phyloP scores from a whole-genome alignment of 2,329 filamentous ascomycete genomes.

The Thielaviopsis ethacetica region DNA sequence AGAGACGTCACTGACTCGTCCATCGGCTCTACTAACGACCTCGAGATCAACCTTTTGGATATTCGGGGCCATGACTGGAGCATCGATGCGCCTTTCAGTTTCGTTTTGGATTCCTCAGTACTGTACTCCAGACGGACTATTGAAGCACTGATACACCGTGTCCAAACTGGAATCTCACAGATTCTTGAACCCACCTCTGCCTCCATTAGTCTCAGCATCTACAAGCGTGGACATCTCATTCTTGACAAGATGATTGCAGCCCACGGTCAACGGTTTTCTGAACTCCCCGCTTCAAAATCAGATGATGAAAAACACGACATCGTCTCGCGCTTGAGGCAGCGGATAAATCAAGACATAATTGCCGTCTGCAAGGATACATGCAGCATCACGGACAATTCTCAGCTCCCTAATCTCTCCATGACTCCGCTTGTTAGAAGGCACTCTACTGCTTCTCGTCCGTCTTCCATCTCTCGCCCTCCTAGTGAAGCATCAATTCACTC shows the following conservation, averaged over 20 bases:
- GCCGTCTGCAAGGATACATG: constrained; percentile 36
- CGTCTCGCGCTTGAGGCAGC: constrained; percentile 25
- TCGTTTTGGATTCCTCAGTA: constrained; percentile 25
- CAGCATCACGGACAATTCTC: constrained; percentile 20
- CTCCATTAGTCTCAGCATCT: constrained; percentile 29
- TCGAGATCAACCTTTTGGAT: constrained; percentile 31
- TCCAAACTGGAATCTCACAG: constrained; percentile 33
- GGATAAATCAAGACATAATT: constrained; percentile 31
- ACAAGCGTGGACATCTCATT: constrained; percentile 37
- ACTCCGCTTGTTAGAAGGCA: constrained; percentile 7
- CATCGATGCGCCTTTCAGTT: constrained; percentile 28
- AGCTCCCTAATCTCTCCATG: constrained; percentile 17
- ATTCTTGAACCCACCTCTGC: constrained; percentile 30
- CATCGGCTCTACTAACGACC: constrained; percentile 27
- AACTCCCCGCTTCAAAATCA: neutral
- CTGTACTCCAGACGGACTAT: constrained; percentile 29
- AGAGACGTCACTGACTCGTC: constrained; percentile 26
- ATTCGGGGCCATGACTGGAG: constrained; percentile 30
- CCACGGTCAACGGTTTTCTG: constrained; percentile 15
- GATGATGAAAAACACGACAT: constrained; percentile 24
- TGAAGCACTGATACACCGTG: constrained; percentile 32
- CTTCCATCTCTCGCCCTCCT: constrained; percentile 1
- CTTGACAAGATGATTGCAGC: constrained; percentile 32
- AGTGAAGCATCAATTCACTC: constrained; percentile 2
- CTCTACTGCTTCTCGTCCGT: neutral